Conservation (phyloP, 78 protist genomes). For the Anaeramoeba flamelloides region DNA sequence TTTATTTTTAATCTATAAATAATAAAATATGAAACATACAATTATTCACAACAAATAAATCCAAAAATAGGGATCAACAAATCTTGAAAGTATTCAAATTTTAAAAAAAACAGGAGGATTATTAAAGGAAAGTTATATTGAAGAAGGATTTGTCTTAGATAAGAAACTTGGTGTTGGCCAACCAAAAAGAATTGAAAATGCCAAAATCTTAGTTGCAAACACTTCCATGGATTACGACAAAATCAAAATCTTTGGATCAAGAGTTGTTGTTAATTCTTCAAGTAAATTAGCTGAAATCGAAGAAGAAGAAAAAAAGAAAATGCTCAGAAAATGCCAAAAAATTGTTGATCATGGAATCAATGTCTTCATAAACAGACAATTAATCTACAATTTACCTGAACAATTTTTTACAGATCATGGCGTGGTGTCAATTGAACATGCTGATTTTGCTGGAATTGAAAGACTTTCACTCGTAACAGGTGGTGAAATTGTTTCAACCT, state of each 20-base stretch:
- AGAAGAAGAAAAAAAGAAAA: slow-evolving; percentile 66
- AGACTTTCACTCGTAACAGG: slow-evolving; percentile 44
- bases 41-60: too few relatives aligned
- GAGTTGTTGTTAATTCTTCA: too few relatives aligned
- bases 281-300: slow-evolving; percentile 87
- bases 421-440: slow-evolving; percentile 77
- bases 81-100: slow-evolving; percentile 73
- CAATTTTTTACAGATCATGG: slow-evolving; percentile 64
- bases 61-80: slow-evolving; percentile 5
- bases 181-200: slow-evolving; percentile 71
- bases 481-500: slow-evolving; percentile 79
- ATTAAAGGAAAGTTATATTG: slow-evolving; percentile 72
- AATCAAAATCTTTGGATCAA: slow-evolving; percentile 92
- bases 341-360: slow-evolving; percentile 69
- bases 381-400: slow-evolving; percentile 94
- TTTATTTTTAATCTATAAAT: too few relatives aligned
- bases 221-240: slow-evolving; percentile 99
- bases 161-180: slow-evolving; percentile 90
- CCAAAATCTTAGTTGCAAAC: slow-evolving; percentile 87
- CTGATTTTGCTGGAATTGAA: slow-evolving; percentile 98
- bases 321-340: slow-evolving; percentile 52
- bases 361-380: slow-evolving; percentile 91
- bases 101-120: slow-evolving; percentile 88
- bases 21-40: too few relatives aligned
- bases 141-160: slow-evolving; percentile 88